Base-by-base conservation (phyloP, 768 basidiomycete genomes). In the Scleroderma bovista region DNA sequence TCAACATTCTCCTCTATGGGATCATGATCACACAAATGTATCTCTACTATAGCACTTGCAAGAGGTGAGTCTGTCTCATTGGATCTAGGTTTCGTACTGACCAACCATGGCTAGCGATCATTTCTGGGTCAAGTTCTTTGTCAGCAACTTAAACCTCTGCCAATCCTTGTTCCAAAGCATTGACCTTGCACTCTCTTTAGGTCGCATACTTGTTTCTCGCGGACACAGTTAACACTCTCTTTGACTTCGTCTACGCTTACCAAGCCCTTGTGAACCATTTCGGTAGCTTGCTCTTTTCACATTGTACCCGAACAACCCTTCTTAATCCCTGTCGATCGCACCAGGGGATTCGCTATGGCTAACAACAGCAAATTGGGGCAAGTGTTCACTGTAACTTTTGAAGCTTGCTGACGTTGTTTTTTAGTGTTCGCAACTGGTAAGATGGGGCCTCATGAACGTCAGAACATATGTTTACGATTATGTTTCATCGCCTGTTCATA, bases 21-120 rank as follows among this genome's bases (percentile, higher is more conserved):
- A 72, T 78, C 40, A 76, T 76, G 72, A 70, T 75, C 42, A 70
- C 69, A 0, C 76, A 80, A 55, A 66, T 72, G 7, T 77, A 75
- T 53, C 44, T 78, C 8, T 78, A 79, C 57, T 72, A 64, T 55
- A 68, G 65, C 34, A 65, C 69, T 3, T 72, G 65, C 58, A 70
- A 70, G 51, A 54, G 51, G 75, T 73, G 29, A 45, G 61, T 12
- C 11, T 31, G 36, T 41, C 20, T 10, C 3, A 42, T 20, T 26
- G 29, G 26, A 8, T 22, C 45, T 17, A 45, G 44, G 16, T 15
- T n/a, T 20, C 37, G 17, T n/a, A 22, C 7, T 17, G n/a, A n/a
- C n/a, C n/a, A 33, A 51, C 29, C 23, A 2, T 34, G 2, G 39
- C 16, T 42, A 77, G 76, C 26, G 77, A 78, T 51, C 69, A 63